Evolutionary conservation across 2,329 filamentous ascomycete species (phyloP).

Genomic region (Colletotrichum tropicale): DNA sequence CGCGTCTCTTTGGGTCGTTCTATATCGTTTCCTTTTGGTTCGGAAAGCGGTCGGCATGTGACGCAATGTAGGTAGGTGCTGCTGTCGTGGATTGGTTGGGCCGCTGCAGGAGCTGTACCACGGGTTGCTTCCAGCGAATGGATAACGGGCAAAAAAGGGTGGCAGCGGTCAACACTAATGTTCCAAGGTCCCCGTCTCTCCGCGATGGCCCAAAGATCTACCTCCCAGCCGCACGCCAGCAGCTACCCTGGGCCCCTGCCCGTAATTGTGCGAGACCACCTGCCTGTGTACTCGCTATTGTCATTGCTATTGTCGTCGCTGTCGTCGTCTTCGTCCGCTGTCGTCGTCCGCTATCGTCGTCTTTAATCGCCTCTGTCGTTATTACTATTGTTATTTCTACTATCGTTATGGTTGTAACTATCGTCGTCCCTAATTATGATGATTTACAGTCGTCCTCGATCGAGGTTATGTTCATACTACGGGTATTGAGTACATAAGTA

Average conservation of each 20-base stretch:
- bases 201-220: not conserved
- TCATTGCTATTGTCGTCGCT: not conserved
- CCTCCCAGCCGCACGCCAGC: not conserved
- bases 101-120: not conserved
- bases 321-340: not conserved
- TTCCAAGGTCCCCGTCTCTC: not conserved
- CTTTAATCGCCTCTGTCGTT: not conserved
- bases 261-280: not conserved
- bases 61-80: conserved; percentile 20
- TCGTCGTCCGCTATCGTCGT: not conserved
- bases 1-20: not conserved
- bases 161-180: not conserved
- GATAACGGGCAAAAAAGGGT: not conserved
- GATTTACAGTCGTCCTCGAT: not conserved
- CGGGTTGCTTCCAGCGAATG: not conserved
- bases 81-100: conserved; percentile 8
- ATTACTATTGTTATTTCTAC: not conserved
- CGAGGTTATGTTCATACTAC: not conserved
- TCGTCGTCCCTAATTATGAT: not conserved
- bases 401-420: not conserved
- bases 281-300: not conserved
- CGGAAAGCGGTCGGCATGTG: conserved; percentile 22
- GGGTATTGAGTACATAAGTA: not conserved
- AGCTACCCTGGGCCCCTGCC: not conserved
- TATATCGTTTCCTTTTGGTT: not conserved